Percentiles rank a stretch among this genome's conserved stretches.
These are phyloP conservation scores for Aureobasidium namibiae DNA, from an alignment of 2,329 filamentous ascomycete species.

Conservation along the genomic window DNA sequence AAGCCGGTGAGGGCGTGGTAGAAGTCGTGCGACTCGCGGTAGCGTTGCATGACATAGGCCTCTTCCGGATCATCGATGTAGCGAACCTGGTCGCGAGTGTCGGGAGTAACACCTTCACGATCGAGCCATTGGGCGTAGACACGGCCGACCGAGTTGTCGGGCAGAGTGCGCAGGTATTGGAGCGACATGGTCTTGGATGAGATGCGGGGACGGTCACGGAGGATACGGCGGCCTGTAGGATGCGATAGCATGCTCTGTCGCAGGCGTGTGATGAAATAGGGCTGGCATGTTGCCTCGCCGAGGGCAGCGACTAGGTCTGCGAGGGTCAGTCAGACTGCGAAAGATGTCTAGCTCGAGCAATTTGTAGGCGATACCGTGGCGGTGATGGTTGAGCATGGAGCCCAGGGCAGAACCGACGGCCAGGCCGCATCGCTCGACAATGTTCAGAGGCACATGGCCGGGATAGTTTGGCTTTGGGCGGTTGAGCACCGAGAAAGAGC, in stretches of 20 bases:
- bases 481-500: slow-evolving; percentile 69
- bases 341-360: too few relatives aligned
- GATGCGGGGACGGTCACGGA: slow-evolving; percentile 82
- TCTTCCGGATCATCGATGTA: slow-evolving; percentile 95
- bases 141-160: slow-evolving; percentile 65
- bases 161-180: slow-evolving; percentile 61
- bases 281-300: slow-evolving; percentile 90
- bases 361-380: slow-evolving; percentile 67
- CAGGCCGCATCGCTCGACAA: slow-evolving; percentile 65
- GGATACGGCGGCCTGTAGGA: slow-evolving; percentile 79
- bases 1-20: slow-evolving; percentile 91
- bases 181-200: slow-evolving; percentile 65
- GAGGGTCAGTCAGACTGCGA: not conserved
- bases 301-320: slow-evolving; percentile 88
- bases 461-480: slow-evolving; percentile 82
- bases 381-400: slow-evolving; percentile 63
- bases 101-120: slow-evolving; percentile 83
- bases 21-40: slow-evolving; percentile 95
- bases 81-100: slow-evolving; percentile 71
- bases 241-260: slow-evolving; percentile 82
- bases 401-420: slow-evolving; percentile 53
- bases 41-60: slow-evolving; percentile 97
- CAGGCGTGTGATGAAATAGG: slow-evolving; percentile 89
- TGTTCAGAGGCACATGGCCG: slow-evolving; percentile 82
- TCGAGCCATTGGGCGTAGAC: slow-evolving; percentile 90